A percentile compares a stretch with the other conserved stretches of the same genome.
These are phyloP conservation scores for Parachaetomium inaequale DNA, from an alignment of 495 filamentous ascomycete genomes.

Conservation along the genomic window DNA sequence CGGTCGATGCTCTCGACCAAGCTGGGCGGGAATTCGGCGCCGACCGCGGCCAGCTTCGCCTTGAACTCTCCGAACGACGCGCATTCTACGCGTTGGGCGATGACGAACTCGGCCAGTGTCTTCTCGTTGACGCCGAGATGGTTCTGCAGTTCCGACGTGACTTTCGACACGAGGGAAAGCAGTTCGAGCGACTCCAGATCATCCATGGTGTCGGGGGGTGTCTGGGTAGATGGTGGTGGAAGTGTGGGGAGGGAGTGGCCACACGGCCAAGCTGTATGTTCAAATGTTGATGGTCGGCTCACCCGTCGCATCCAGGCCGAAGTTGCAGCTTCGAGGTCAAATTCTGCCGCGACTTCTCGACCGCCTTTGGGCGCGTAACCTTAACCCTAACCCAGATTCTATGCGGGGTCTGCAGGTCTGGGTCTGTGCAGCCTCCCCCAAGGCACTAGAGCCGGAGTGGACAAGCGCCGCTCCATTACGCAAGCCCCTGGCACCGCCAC, in stretches of 20 bases:
- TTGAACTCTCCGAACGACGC: conserved; percentile 62
- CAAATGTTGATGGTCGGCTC: neutral
- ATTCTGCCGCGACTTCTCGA: conserved; percentile 18
- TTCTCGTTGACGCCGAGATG: conserved; percentile 91
- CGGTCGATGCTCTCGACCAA: conserved; percentile 89
- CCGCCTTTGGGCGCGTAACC: conserved; percentile 10
- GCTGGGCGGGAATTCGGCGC: conserved; percentile 86
- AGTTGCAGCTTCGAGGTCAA: neutral
- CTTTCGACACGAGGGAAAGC: conserved; percentile 88
- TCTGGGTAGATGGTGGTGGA: neutral
- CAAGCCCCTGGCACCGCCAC: conserved; percentile 26
- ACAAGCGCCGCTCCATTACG: conserved; percentile 25
- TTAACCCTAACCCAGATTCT: conserved; percentile 11
- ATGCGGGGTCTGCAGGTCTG: neutral
- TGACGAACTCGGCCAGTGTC: conserved; percentile 91
- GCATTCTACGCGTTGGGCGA: conserved; percentile 81
- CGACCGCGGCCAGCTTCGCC: conserved; percentile 61
- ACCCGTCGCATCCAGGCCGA: neutral
- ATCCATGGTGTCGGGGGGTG: conserved; percentile 60
- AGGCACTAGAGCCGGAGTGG: neutral
- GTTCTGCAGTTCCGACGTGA: conserved; percentile 91
- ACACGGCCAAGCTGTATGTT: neutral
- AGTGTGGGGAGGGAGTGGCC: neutral
- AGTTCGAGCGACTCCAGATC: conserved; percentile 87
- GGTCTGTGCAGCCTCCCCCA: neutral